Conservation (phyloP, 1,284 basidiomycete species). For the Pseudozyma pruni region DNA sequence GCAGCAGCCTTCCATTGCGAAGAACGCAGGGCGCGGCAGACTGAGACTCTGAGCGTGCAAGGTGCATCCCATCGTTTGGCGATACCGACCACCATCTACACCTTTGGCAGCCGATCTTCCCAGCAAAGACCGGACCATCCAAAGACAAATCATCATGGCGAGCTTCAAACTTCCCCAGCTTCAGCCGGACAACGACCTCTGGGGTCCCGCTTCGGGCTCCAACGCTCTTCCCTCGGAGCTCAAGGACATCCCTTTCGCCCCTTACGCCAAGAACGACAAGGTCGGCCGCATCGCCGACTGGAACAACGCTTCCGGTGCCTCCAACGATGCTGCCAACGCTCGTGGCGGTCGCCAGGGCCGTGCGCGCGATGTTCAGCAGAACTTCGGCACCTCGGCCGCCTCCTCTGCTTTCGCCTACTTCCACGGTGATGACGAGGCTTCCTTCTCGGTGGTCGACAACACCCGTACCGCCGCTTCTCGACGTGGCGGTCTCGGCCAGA, state of each 20-base stretch:
- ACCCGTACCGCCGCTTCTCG: constrained; percentile 67
- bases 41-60: no score
- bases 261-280: constrained; percentile 98
- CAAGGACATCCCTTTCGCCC: constrained; percentile 76
- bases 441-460: constrained; percentile 95
- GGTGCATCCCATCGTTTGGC: not conserved
- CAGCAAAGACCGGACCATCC: constrained; percentile 3
- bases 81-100: constrained; percentile 8
- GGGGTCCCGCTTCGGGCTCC: constrained; percentile 61
- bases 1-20: not conserved
- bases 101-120: constrained; percentile 9
- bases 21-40: not conserved
- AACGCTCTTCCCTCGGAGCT: constrained; percentile 60
- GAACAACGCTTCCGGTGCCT: constrained; percentile 75
- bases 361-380: constrained; percentile 55
- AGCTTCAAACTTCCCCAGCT: constrained; percentile 59
- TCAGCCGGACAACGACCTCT: constrained; percentile 51
- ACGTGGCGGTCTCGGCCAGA: constrained; percentile 70
- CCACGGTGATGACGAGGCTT: constrained; percentile 97
- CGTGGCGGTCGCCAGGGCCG: constrained; percentile 51
- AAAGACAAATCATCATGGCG: constrained; percentile 47
- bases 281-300: constrained; percentile 97
- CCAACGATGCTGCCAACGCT: constrained; percentile 69
- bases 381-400: constrained; percentile 52
- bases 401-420: constrained; percentile 93